A percentile compares a stretch with the other conserved stretches of the same genome.
Evolutionary conservation across 495 filamentous ascomycete species (phyloP).

Genomic region (Penicillium herquei): DNA sequence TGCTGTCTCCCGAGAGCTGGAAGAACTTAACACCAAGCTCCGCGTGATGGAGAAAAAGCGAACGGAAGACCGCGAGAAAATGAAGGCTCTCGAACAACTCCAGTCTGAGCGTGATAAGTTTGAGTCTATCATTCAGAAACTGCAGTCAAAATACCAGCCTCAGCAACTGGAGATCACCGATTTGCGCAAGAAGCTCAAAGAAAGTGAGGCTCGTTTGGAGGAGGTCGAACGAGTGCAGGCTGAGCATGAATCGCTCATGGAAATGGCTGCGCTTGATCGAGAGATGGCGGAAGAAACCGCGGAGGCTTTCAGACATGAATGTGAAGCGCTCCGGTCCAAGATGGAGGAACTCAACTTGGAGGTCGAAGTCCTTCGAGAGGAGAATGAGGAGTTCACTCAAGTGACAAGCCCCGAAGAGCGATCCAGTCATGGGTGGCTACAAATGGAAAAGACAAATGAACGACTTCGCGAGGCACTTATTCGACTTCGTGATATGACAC

Average conservation of each 20-base stretch:
- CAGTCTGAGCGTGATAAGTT: slow-evolving; percentile 82
- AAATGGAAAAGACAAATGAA: slow-evolving; percentile 88
- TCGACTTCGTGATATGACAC: slow-evolving; percentile 78
- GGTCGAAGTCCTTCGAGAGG: slow-evolving; percentile 80
- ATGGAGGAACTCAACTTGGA: slow-evolving; percentile 85
- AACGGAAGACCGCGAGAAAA: slow-evolving; percentile 80
- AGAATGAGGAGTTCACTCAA: slow-evolving; percentile 77
- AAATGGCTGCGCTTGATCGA: slow-evolving; percentile 84
- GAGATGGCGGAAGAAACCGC: slow-evolving; percentile 96
- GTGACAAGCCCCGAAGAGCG: slow-evolving; percentile 88
- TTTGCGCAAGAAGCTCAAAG: slow-evolving; percentile 72
- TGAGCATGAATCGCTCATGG: slow-evolving; percentile 79
- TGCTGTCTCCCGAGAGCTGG: slow-evolving; percentile 62
- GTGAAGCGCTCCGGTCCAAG: slow-evolving; percentile 71
- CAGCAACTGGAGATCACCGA: slow-evolving; percentile 80
- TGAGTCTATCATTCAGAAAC: slow-evolving; percentile 83
- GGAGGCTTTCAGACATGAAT: slow-evolving; percentile 74
- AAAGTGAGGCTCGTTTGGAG: slow-evolving; percentile 65
- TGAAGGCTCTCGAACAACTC: slow-evolving; percentile 73
- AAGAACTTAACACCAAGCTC: slow-evolving; percentile 76
- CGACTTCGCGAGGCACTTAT: slow-evolving; percentile 83
- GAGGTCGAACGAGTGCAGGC: slow-evolving; percentile 70
- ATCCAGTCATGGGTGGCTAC: slow-evolving; percentile 80
- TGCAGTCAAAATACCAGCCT: slow-evolving; percentile 85
- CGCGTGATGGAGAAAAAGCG: slow-evolving; percentile 79